Evolutionary conservation across 78 protist genomes (phyloP), one percentile per base, ranked within the genome.

Genomic region (Monocercomonoides exilis): DNA sequence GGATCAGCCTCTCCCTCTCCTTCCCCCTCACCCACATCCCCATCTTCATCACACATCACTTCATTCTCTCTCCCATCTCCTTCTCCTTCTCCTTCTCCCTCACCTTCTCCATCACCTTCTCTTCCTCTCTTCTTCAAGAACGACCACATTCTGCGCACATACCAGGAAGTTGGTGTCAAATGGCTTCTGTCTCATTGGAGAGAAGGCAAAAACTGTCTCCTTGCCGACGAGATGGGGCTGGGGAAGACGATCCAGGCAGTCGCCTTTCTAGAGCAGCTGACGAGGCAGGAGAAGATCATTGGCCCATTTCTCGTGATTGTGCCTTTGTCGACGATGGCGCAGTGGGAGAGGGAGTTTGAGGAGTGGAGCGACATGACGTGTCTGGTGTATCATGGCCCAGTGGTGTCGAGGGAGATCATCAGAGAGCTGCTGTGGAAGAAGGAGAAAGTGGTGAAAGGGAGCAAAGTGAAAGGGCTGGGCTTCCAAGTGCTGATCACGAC

Each of bases 151-250:
- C 89, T 96, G 44, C 80, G 97, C 5, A 95, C 92, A 90, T 97
- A 97, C 92, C 99, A 98, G 70, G 70, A 54, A 11, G 70, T 21
- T 1, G 89, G 89, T 11, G 2, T 94, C 54, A 90, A 90, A 45
- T 94, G 93, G 93, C 43, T 94, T 64, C 32, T 46, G 5, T 54
- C 38, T 46, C 36, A 41, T 45, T 92, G 92, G 91, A 32, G 0
- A 32, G 29, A 43, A 46, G 81, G 79, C 42, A 41, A 84, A 0
- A 87, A 80, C 70, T 89, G 86, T 35, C 84, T 92, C 84, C 91
- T 94, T 0, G 93, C 90, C 29, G 93, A 94, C 89, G 95, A 94
- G 87, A 94, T 94, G 96, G 96, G 96, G 3, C 89, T 94, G 44
- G 96, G 96, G 43, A 94, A 94, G 91, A 93, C 96, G 4, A 81